Percentiles rank a stretch among this genome's conserved stretches.
These are phyloP conservation scores for Lizonia empirigonia DNA, from an alignment of 2,329 filamentous ascomycete species.

Conservation along the genomic window DNA sequence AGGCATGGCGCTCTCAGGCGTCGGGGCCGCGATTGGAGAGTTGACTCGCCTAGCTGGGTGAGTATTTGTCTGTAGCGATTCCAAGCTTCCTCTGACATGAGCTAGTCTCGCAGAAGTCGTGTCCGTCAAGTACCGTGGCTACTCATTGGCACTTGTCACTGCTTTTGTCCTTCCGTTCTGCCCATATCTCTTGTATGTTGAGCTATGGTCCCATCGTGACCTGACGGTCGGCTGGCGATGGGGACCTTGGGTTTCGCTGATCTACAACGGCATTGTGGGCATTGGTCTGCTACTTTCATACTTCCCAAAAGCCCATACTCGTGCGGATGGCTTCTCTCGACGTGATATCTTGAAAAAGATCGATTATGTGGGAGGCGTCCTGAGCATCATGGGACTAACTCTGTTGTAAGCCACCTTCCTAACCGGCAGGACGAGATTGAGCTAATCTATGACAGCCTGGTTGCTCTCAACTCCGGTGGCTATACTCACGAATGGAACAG, in stretches of 20 bases:
- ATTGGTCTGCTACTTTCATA: slow-evolving; percentile 41
- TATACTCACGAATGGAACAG: slow-evolving; percentile 49
- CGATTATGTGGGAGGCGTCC: slow-evolving; percentile 38
- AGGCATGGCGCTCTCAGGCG: slow-evolving; percentile 44
- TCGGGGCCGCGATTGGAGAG: slow-evolving; percentile 44
- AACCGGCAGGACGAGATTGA: background rate
- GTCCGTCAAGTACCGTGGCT: slow-evolving; percentile 43
- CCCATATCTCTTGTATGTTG: slow-evolving; percentile 40
- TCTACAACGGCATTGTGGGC: slow-evolving; percentile 40
- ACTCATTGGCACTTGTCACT: slow-evolving; percentile 41
- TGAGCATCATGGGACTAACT: slow-evolving; percentile 42
- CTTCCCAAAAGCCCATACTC: slow-evolving; percentile 40
- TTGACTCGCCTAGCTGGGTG: slow-evolving; percentile 46
- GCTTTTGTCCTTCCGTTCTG: slow-evolving; percentile 46
- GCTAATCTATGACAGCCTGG: slow-evolving; percentile 34
- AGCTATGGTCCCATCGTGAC: slow-evolving; percentile 36
- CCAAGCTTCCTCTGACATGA: slow-evolving; percentile 2
- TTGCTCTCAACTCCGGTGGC: slow-evolving; percentile 49
- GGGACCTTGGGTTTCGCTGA: slow-evolving; percentile 44
- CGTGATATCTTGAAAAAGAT: slow-evolving; percentile 40
- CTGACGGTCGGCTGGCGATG: slow-evolving; percentile 40
- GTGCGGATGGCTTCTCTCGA: slow-evolving; percentile 41
- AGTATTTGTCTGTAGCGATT: background rate
- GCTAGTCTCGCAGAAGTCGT: slow-evolving; percentile 41
- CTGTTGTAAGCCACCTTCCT: slow-evolving; percentile 34